Evolutionary conservation across 2,329 filamentous ascomycete genomes (phyloP), one percentile per base, ranked within the genome.

Genomic region (Sporothrix pseudoabietina): DNA sequence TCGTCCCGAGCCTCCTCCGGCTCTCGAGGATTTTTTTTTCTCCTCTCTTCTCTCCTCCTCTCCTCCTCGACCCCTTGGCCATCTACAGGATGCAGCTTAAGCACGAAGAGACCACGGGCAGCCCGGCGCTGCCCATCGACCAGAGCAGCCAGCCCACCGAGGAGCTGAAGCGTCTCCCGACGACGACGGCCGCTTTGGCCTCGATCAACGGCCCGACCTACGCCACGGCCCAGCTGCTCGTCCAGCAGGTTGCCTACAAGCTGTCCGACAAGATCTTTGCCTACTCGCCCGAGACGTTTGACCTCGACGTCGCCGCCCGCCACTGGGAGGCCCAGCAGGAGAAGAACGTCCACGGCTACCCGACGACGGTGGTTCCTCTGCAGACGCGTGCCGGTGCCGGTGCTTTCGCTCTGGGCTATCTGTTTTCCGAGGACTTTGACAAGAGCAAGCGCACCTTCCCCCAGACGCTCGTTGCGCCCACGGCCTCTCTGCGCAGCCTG

Each of bases 241-340:
- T 98, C 76, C 96, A 99, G 85, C 96, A 99, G 83, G 92, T 98
- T 76, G 94, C 95, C 75, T 99, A 97, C 84, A 89, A 93, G 76
- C 87, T 99, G 75, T 98, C 95, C 73, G 94, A 98, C 86, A 97
- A 97, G 87, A 90, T 98, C 84, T 99, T 97, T 85, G 92, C 94
- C 73, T 98, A 97, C 86, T 98, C 95, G 2, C 94, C 94, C 39
- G 93, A 97, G 79, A 92, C 93, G 16, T 98, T 98, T 79, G 93
- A 97, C 80, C 88, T 99, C 76, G 95, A 98, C 81, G 83, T 91
- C 75, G 94, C 94, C 65, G 90, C 93, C 71, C 92, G 91, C 82
- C 83, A 89, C 77, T 99, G 96, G 96, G 87, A 89, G 69, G 82
- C 84, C 39, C 84, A 88, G 75, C 85, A 88, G 75, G 91, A 94